Percentiles rank a stretch among this genome's conserved stretches.
Evolutionary conservation across 83 land plant genomes (phyloP).

Genomic region (Picea abies): DNA sequence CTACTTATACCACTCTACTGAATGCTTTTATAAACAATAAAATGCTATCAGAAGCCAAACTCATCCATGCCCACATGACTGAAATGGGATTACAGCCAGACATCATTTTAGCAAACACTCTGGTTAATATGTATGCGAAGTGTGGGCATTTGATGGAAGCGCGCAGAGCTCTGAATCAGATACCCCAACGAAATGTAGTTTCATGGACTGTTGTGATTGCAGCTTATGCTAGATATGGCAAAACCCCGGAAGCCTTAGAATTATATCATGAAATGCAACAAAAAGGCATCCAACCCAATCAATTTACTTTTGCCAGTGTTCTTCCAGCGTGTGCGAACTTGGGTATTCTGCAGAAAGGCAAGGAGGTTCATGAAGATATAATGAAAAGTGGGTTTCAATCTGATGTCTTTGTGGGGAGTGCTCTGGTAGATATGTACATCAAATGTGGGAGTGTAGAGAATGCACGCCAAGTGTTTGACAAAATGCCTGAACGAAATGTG

Average conservation of each 20-base stretch:
- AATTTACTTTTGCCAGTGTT: constrained; percentile 17
- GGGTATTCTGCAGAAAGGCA: neutral
- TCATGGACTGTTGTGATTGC: constrained; percentile 61
- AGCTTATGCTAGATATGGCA: constrained; percentile 32
- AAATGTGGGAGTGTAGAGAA: constrained; percentile 7
- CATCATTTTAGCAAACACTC: constrained; percentile 31
- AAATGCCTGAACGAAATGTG: constrained; percentile 33
- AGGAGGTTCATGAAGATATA: constrained; percentile 11
- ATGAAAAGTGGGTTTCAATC: neutral
- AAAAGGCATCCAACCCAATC: constrained; percentile 3
- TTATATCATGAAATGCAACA: neutral
- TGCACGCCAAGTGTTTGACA: no score
- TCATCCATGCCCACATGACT: constrained; percentile 43
- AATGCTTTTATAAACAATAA: constrained; percentile 33
- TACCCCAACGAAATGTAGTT: constrained; percentile 38
- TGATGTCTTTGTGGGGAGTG: constrained; percentile 16
- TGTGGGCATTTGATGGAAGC: constrained; percentile 45
- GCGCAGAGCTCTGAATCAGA: constrained; percentile 34
- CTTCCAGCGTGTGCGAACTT: constrained; percentile 16
- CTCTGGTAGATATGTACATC: constrained; percentile 13
- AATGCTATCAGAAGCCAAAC: constrained; percentile 25
- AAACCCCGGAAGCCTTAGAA: neutral
- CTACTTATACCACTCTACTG: constrained; percentile 34
- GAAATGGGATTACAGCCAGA: constrained; percentile 39
- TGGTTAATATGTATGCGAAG: constrained; percentile 52